Percentiles rank a stretch among this genome's conserved stretches.
Conservation (phyloP, 225 moss, liverwort and hornwort species). For the Anthoceros angustus region DNA sequence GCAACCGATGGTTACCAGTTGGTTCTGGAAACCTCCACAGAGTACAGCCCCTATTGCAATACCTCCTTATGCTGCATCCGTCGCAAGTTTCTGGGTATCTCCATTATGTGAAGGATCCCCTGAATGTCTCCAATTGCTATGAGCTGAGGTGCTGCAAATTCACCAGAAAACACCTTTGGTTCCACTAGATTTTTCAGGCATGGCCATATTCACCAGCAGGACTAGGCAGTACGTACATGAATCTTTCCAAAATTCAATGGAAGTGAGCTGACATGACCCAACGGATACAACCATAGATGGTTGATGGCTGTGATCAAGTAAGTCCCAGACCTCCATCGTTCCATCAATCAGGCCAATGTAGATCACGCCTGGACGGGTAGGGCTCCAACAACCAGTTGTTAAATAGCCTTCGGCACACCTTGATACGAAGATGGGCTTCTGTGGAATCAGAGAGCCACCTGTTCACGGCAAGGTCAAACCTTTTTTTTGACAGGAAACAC, state of each 20-base stretch:
- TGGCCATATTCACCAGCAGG: neutral
- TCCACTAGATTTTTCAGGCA: neutral
- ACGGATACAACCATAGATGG: constrained; percentile 65
- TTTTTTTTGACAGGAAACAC: neutral
- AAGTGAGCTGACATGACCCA: constrained; percentile 63
- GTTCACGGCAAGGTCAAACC: neutral
- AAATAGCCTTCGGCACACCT: constrained; percentile 59
- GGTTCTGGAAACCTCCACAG: neutral
- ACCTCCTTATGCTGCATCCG: constrained; percentile 63
- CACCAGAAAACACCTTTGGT: neutral
- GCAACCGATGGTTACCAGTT: neutral
- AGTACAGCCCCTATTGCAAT: neutral
- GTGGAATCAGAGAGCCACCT: constrained; percentile 2
- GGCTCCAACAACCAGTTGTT: constrained; percentile 86
- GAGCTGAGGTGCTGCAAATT: constrained; percentile 63
- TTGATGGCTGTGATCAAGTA: constrained; percentile 72
- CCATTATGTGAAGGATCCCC: constrained; percentile 60
- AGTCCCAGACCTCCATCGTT: constrained; percentile 81
- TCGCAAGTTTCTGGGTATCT: constrained; percentile 71
- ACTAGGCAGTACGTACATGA: constrained; percentile 20
- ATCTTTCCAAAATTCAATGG: constrained; percentile 76
- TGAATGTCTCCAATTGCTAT: constrained; percentile 75
- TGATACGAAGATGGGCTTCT: constrained; percentile 68
- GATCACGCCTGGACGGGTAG: constrained; percentile 65
- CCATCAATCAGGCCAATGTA: constrained; percentile 73